phyloP scores from a whole-genome alignment of 306 rosid genomes.

The Crataegus laevigata region DNA sequence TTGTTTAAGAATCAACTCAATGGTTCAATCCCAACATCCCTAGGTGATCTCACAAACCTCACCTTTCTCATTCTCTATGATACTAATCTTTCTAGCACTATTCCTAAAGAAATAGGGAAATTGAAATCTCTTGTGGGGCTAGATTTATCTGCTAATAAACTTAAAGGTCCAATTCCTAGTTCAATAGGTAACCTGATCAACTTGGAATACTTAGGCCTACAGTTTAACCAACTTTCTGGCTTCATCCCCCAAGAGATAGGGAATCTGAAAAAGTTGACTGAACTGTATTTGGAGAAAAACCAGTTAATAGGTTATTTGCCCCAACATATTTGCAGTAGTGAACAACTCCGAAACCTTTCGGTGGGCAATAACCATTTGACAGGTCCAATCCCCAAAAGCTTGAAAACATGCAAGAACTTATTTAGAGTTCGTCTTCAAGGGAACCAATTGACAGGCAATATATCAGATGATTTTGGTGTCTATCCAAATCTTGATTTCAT shows the following conservation, averaged over 20 bases:
- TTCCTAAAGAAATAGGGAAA: too few relatives aligned
- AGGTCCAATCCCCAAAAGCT: conserved; percentile 20
- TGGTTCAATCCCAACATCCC: too few relatives aligned
- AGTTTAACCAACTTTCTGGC: not conserved
- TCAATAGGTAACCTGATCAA: not conserved
- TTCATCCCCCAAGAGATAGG: not conserved
- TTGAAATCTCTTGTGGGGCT: too few relatives aligned
- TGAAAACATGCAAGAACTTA: conserved; percentile 19
- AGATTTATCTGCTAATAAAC: too few relatives aligned
- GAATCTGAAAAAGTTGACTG: not conserved
- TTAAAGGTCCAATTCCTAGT: not conserved
- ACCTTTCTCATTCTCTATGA: too few relatives aligned
- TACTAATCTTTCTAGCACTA: not conserved
- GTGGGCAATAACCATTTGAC: conserved; percentile 5
- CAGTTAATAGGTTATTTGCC: not conserved
- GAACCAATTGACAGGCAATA: conserved; percentile 18
- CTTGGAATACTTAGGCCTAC: accelerated
- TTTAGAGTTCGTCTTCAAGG: conserved; percentile 12
- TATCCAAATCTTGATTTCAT: conserved; percentile 28
- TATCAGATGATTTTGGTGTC: conserved; percentile 23
- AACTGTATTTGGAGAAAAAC: accelerated
- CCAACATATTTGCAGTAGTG: not conserved
- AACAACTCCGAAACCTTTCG: conserved; percentile 1
- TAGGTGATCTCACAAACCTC: too few relatives aligned
- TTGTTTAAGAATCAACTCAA: too few relatives aligned